Conservation (phyloP, 164 flowering plant genomes). For the Sextonia rubra region DNA sequence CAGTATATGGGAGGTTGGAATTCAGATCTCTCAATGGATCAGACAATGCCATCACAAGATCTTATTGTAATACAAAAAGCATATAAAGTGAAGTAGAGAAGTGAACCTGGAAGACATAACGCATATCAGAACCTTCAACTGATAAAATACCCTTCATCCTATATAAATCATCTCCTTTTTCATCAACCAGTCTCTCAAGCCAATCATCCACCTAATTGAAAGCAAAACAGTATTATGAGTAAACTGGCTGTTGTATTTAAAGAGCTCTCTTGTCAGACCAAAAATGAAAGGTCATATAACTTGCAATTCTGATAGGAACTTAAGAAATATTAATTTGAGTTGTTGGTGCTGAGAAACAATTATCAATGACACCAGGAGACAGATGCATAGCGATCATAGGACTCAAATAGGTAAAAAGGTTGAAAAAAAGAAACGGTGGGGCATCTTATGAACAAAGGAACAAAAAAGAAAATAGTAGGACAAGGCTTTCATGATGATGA, state of each 20-base stretch:
- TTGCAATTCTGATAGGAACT: too few relatives aligned
- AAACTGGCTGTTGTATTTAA: too few relatives aligned
- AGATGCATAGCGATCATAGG: background rate
- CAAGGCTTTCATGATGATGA: too few relatives aligned
- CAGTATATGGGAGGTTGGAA: background rate
- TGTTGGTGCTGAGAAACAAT: background rate
- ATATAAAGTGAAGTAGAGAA: background rate
- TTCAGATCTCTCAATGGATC: background rate
- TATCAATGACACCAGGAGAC: background rate
- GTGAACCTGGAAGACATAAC: slow-evolving; percentile 85
- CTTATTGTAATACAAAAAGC: background rate
- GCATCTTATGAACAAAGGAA: too few relatives aligned
- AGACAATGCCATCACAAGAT: background rate
- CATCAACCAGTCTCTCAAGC: slow-evolving; percentile 90
- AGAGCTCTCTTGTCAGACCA: too few relatives aligned
- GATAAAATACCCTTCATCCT: slow-evolving; percentile 88
- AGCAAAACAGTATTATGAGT: background rate
- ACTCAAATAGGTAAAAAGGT: background rate
- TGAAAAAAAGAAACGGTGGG: too few relatives aligned
- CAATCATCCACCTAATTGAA: slow-evolving; percentile 79
- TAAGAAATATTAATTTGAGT: background rate
- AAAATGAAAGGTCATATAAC: too few relatives aligned
- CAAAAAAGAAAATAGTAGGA: too few relatives aligned
- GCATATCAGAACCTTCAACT: slow-evolving; percentile 54
- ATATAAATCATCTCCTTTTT: slow-evolving; percentile 92